A percentile compares a stretch with the other conserved stretches of the same genome.
These are phyloP conservation scores for Solanum bukasovii DNA, from an alignment of 257 asterid species.

Conservation along the genomic window DNA sequence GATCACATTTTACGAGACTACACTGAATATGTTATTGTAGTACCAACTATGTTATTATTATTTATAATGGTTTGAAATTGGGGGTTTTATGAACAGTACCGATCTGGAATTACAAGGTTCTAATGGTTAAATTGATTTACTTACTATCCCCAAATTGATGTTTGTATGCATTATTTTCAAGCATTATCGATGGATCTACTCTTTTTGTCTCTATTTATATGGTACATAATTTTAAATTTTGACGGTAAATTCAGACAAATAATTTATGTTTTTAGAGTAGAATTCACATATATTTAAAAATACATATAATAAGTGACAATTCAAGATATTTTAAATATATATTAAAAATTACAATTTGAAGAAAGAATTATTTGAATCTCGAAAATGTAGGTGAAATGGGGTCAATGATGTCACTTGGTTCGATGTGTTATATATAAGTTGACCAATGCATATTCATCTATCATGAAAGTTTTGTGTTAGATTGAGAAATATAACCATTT, in stretches of 20 bases:
- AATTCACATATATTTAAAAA: too few relatives aligned
- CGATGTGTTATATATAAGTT: not conserved
- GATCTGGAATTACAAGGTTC: not conserved
- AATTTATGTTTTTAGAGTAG: too few relatives aligned
- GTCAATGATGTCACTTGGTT: not conserved
- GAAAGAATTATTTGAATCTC: too few relatives aligned
- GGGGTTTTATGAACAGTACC: not conserved
- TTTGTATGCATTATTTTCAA: not conserved
- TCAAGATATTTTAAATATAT: too few relatives aligned
- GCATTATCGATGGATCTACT: not conserved
- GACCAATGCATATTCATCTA: not conserved
- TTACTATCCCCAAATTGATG: not conserved
- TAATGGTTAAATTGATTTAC: not conserved
- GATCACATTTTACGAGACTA: fast-evolving
- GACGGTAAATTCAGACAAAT: not conserved
- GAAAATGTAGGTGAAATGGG: not conserved
- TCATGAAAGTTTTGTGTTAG: too few relatives aligned
- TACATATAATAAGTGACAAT: too few relatives aligned
- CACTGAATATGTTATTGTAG: too few relatives aligned
- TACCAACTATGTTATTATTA: not conserved
- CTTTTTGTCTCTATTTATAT: too few relatives aligned
- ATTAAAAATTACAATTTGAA: too few relatives aligned
- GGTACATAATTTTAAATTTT: too few relatives aligned
- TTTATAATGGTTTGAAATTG: not conserved
- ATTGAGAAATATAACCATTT: too few relatives aligned